Base-by-base conservation (phyloP, 345 rosid species). In the Salix viminalis region DNA sequence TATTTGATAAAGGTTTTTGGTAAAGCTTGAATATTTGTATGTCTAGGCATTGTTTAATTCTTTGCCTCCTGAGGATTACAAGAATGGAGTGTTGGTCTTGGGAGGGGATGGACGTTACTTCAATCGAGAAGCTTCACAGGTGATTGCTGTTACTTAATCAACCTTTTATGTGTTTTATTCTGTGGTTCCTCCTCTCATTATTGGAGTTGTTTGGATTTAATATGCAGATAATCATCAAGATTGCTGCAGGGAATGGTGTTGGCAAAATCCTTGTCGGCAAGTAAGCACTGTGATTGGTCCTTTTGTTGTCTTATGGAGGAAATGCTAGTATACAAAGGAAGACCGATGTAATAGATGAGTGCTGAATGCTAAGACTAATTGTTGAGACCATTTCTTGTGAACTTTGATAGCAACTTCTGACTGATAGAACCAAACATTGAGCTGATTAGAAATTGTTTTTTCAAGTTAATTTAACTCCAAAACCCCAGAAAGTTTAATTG, bases 31-130 rank as follows among this genome's bases (percentile, higher is more conserved):
- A 44, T 16, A 73, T 74, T 62, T 72, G 19, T 21, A 69, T 76
- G 58, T 79, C 67, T 77, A 96, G 98, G 93, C 99, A 60, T 83
- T 96, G 85, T 92, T 93, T 82, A 85, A 88, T 86, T 93, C 97
- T 56, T 87, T 93, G 87, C 94, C 94, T 0, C 85, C 82, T 0
- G 95, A 91, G 85, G 97, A 96, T 77, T 96, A 90, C 89, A 87
- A 80, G 88, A 84, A 88, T 60, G 96, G 91, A 1, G 67, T 88
- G 12, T 83, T 96, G 86, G 97, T 93, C 21, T 83, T 92, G 80
- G 97, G 99, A 77, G 99, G 99, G 19, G 97, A 96, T 80, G 98
- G 98, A 65, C 93, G 97, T 67, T 96, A 92, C 81, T 92, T 91
- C 74, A 93, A 92, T 84, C 77, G 67, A 69, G 92, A 96, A 86